Evolutionary conservation across 495 filamentous ascomycete species (phyloP).

Genomic region (Tuber borchii): DNA sequence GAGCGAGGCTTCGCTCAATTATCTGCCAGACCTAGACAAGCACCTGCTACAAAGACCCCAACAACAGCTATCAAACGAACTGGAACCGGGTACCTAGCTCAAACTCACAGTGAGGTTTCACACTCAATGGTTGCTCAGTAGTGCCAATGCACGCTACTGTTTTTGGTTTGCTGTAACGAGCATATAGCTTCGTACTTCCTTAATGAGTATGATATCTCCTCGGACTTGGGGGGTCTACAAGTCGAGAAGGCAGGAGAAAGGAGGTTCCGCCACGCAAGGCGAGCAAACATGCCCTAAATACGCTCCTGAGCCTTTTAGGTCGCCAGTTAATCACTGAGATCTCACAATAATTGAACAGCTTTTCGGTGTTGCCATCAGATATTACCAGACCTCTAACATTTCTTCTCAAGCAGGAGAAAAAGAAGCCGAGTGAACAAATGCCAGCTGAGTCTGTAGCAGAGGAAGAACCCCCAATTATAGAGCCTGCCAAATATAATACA

Average conservation of each 20-base stretch:
- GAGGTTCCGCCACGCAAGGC: conserved; percentile 60
- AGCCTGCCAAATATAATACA: conserved; percentile 26
- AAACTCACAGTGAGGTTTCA: conserved; percentile 65
- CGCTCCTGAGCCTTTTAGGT: conserved; percentile 77
- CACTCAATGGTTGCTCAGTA: conserved; percentile 94
- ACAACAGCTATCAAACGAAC: conserved; percentile 64
- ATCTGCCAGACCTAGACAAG: conserved; percentile 81
- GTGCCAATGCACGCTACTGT: conserved; percentile 73
- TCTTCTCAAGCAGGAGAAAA: conserved; percentile 77
- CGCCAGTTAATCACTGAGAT: conserved; percentile 91
- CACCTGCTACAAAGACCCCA: conserved; percentile 68
- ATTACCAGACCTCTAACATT: conserved; percentile 81
- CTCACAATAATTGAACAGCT: conserved; percentile 88
- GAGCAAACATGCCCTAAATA: conserved; percentile 84
- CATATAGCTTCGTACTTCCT: conserved; percentile 90
- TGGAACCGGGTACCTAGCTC: conserved; percentile 51
- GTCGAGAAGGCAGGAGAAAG: conserved; percentile 82
- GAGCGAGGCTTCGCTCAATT: conserved; percentile 92
- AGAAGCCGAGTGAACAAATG: conserved; percentile 56
- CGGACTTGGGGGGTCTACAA: conserved; percentile 64
- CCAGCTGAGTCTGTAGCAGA: conserved; percentile 40
- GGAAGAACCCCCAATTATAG: conserved; percentile 37
- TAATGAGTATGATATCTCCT: conserved; percentile 81
- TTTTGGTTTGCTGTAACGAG: conserved; percentile 71
- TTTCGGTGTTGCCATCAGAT: conserved; percentile 75